Percentiles rank a stretch among this genome's conserved stretches.
These are phyloP conservation scores for Malassezia psittaci DNA, from an alignment of 1,284 basidiomycete genomes.

Conservation along the genomic window DNA sequence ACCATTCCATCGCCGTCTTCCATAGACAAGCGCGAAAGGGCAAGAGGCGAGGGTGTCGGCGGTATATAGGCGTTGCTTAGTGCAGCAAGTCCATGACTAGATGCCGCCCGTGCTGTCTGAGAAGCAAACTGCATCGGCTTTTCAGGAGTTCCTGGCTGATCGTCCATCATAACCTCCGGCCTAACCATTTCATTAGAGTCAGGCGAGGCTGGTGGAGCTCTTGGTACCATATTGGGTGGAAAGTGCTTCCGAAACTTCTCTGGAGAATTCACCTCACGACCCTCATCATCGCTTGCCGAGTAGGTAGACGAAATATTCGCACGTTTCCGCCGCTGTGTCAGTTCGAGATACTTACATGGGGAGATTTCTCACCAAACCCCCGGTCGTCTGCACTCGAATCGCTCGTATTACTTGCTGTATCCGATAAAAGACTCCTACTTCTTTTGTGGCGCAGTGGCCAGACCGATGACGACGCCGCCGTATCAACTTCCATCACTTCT, in stretches of 20 bases:
- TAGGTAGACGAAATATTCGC: background rate
- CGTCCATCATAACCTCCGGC: background rate
- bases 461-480: background rate
- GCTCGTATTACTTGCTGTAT: background rate
- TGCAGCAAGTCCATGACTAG: background rate
- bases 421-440: background rate
- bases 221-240: background rate
- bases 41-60: constrained; percentile 8
- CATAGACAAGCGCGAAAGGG: constrained; percentile 3
- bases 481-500: background rate
- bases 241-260: background rate
- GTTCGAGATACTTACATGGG: background rate
- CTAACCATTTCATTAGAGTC: background rate
- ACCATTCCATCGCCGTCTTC: background rate
- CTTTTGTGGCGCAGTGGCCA: background rate
- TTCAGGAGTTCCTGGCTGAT: background rate
- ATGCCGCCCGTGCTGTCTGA: background rate
- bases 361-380: background rate
- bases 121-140: background rate
- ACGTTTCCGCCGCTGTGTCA: background rate
- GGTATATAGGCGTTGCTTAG: background rate
- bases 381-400: constrained; percentile 3
- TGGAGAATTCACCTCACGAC: background rate
- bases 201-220: constrained; percentile 1
- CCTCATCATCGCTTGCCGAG: background rate